Evolutionary conservation across 2,329 filamentous ascomycete genomes (phyloP), one percentile per base, ranked within the genome.

Genomic region (Mollisiaceae sp.): DNA sequence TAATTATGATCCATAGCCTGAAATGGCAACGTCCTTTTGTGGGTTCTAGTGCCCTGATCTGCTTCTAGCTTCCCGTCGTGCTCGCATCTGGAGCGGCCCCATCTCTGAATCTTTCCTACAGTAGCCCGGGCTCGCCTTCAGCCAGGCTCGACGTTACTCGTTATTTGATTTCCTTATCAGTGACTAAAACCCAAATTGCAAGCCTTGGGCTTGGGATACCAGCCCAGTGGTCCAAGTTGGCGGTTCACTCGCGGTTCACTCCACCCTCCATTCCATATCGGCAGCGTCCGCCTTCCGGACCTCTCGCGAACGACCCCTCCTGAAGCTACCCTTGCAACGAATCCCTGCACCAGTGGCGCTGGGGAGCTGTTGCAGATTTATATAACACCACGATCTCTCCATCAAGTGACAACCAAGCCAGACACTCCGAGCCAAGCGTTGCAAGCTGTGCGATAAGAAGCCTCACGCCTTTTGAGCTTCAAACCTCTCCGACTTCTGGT

Each of bases 201-300:
- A 64, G 59, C 60, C 63, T 50, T 64, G 22, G 45, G 39, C 20
- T n/a, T 32, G 18, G 57, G 61, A 35, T 50, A 14, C 38, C 39
- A 45, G 18, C 22, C 18, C 24, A 55, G 36, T 41, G 38, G 38
- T 56, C 41, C 54, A 22, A 38, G 39, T 27, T 35, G 38, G 12
- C 15, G 38, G 12, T 14, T 59, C 41, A 54, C 35, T n/a, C 32
- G 45, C 71, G 71, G 66, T 69, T 43, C 45, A 61, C 67, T 71
- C 69, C 71, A 72, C 64, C 61, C 59, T 22, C 55, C 35, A 54
- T 38, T 52, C 39, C 60, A 60, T 43, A 56, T 69, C 70, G 70
- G 69, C 66, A 66, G 67, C 62, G 69, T 67, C 70, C 70, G 70
- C 66, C 63, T 67, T 67, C 70, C 70, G 70, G 65, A 64, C 64